Base-by-base conservation (phyloP, 441 rosid genomes). In the Metrosideros polymorpha region DNA sequence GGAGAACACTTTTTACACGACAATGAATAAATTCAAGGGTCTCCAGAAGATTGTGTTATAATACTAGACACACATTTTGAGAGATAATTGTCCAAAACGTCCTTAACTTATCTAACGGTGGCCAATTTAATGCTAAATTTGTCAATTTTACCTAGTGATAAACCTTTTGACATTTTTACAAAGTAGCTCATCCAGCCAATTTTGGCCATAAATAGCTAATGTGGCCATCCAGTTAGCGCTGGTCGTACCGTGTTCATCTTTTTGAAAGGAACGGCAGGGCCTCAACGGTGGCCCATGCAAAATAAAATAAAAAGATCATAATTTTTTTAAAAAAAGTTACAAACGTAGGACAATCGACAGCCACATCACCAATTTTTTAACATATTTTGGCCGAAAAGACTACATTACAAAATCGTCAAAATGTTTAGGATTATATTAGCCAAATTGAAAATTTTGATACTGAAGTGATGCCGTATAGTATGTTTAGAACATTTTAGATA, bases 371-470 rank as follows among this genome's bases (percentile, higher is more conserved):
- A 0, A 17, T 8, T 63, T 63, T 63, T 18, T 1, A 0, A 30
- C 3, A 24, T 4, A 30, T 30, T 17, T 7, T 0, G 6, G 10
- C 12, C 6, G 1, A 0, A 4, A 61, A 12, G 12, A 17, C 8
- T 30, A 63, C 12, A 32, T 32, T 63, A 4, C 2, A 63, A 63
- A 63, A 30, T 56, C 3, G 1, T 32, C 7, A 63, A 32, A 32
- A 63, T 2, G 3, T 25, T 0, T 9, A 54, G 6, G 3, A 9
- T 12, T 24, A 54, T 32, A 63, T 18, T 32, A 63, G 43, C 1
- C 12, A 63, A 32, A 63, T 5, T 17, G 4, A 63, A 63, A 63
- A 30, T 30, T 29, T 61, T 18, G 15, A 2, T 32, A 63, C 10
- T 17, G 25, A 32, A 63, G 18, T 30, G 1, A 43, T 3, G 1